Percentiles rank a stretch among this genome's conserved stretches.
Evolutionary conservation across 768 basidiomycete species (phyloP).

Genomic region (Neoboletus subvelutipes): DNA sequence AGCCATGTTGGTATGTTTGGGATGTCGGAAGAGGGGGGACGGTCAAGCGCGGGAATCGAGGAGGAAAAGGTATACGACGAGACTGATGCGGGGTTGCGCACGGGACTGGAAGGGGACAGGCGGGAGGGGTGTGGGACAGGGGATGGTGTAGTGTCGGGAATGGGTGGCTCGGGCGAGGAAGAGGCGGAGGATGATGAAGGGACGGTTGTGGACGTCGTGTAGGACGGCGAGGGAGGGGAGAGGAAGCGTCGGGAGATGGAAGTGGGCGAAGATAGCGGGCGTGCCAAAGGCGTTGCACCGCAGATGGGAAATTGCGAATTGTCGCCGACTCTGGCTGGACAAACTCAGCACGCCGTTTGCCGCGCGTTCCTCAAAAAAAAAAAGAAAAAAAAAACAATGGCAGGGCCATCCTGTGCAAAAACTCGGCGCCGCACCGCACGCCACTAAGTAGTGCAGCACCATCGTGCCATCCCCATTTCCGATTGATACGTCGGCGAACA

Average conservation of each 20-base stretch:
- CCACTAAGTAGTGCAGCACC: background rate
- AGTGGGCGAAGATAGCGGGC: slow-evolving; percentile 29
- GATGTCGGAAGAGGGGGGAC: background rate
- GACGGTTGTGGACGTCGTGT: background rate
- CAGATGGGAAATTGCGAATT: slow-evolving; percentile 37
- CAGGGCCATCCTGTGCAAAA: background rate
- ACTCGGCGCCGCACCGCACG: background rate
- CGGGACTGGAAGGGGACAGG: background rate
- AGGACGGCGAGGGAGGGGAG: background rate
- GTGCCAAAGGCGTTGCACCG: slow-evolving; percentile 32
- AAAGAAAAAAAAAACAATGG: background rate
- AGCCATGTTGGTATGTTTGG: slow-evolving; percentile 15
- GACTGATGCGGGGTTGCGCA: background rate
- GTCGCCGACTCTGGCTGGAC: slow-evolving; percentile 18
- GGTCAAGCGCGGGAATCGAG: slow-evolving; percentile 4
- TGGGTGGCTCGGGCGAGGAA: background rate
- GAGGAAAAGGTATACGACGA: background rate
- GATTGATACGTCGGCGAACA: background rate
- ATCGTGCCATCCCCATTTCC: background rate
- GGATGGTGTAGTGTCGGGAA: background rate
- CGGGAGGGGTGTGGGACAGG: background rate
- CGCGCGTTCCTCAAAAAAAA: slow-evolving; percentile 14
- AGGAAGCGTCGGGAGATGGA: slow-evolving; percentile 7
- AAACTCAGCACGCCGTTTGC: slow-evolving; percentile 36
- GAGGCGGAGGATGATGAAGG: background rate